Evolutionary conservation across 352 stramenopile genomes (phyloP), one percentile per base, ranked within the genome.

Genomic region (Plasmopara viticola): DNA sequence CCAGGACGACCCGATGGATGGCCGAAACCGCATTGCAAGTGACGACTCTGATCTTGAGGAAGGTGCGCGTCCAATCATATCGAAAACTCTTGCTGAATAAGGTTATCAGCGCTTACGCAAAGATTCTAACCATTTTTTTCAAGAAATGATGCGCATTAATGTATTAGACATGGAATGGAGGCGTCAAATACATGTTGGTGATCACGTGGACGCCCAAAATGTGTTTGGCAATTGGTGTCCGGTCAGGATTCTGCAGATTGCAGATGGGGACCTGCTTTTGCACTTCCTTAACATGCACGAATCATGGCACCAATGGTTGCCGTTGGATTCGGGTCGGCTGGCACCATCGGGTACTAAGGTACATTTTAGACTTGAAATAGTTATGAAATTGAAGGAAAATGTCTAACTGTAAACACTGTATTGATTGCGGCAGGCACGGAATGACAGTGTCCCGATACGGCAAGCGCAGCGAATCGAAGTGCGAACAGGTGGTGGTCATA

Each of bases 211-310:
- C 37, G 80, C 80, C 9, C 78, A 87, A 51, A 94, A 94, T 44
- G 53, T 74, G 4, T 94, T 94, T 53, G 80, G 81, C 29, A 94
- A 89, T 57, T 94, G 83, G 83, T 90, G 83, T 62, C 77, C 78
- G 10, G 83, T 78, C 17, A 64, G 63, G 55, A 54, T 87, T 34
- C 30, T 82, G 35, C 49, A 89, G 70, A 65, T 89, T 17, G 46
- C 67, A 15, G 66, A 87, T 37, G 76, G 74, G 2, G 78, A 91
- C 52, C 66, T 76, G 48, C 72, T 73, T 15, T 56, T 94, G 39
- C 77, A 78, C 17, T 91, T 78, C 57, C 70, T 89, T 33, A 90
- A 87, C 52, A 94, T 94, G 83, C 81, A 94, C 60, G 67, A 84
- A 35, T 53, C 66, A 31, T 94, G 83, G 83, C 62, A 73, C 25